Conservation (phyloP, 306 rosid species). For the Biancaea sappan region DNA sequence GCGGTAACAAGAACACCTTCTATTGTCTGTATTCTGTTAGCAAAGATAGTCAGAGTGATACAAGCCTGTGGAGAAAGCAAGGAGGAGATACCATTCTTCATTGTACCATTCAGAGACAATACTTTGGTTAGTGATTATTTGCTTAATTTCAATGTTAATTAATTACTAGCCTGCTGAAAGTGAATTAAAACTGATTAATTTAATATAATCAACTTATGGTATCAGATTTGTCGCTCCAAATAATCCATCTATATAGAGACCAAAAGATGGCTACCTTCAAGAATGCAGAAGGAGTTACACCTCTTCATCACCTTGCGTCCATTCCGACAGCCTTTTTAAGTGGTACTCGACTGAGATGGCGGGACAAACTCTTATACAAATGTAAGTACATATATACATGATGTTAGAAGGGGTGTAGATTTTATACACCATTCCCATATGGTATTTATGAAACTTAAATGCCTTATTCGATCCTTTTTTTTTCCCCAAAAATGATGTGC, state of each 20-base stretch:
- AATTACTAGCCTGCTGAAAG: too few relatives aligned
- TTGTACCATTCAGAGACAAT: background rate
- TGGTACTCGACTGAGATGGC: constrained; percentile 36
- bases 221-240: constrained; percentile 53
- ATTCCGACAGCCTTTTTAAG: constrained; percentile 52
- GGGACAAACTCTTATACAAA: constrained; percentile 10
- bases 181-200: too few relatives aligned
- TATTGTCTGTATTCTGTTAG: background rate
- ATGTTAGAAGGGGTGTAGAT: background rate
- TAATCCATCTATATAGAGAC: constrained; percentile 31
- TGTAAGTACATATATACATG: constrained; percentile 23
- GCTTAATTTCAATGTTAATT: too few relatives aligned
- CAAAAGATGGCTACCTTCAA: background rate
- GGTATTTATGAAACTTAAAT: too few relatives aligned
- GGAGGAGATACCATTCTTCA: background rate
- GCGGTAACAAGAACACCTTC: background rate
- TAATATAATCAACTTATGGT: too few relatives aligned
- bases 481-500: too few relatives aligned
- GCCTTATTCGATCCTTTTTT: too few relatives aligned
- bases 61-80: background rate
- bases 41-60: background rate
- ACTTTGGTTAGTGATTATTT: too few relatives aligned
- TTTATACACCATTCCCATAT: too few relatives aligned
- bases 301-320: constrained; percentile 49
- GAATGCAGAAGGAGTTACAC: constrained; percentile 36